Evolutionary conservation across 1,284 basidiomycete genomes (phyloP).

Genomic region (Cutaneotrichosporon sp.): DNA sequence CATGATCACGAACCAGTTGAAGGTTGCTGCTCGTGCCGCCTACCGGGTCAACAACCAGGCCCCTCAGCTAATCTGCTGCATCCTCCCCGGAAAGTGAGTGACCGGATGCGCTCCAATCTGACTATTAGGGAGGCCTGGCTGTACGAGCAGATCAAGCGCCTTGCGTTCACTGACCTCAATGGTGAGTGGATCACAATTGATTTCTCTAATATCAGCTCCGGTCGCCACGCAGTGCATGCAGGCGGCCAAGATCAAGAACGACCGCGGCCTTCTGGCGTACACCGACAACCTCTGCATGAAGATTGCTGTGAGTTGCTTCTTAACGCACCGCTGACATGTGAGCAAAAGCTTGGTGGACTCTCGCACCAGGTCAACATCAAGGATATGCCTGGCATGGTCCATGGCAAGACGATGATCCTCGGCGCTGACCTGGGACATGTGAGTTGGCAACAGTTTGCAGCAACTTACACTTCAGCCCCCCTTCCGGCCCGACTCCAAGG

Average conservation of each 20-base stretch:
- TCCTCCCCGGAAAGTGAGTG: constrained; percentile 46
- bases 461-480: constrained; percentile 31
- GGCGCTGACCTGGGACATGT: constrained; percentile 48
- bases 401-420: constrained; percentile 41
- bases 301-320: constrained; percentile 32
- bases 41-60: constrained; percentile 34
- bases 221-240: constrained; percentile 51
- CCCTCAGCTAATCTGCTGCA: constrained; percentile 50
- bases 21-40: constrained; percentile 40
- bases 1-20: constrained; percentile 25
- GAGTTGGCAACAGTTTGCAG: constrained; percentile 10
- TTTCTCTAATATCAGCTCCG: constrained; percentile 29
- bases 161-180: constrained; percentile 45
- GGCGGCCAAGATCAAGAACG: constrained; percentile 47
- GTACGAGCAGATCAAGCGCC: constrained; percentile 55
- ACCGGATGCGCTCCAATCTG: neutral
- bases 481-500: constrained; percentile 31
- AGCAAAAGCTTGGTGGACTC: constrained; percentile 55
- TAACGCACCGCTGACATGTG: constrained; percentile 16
- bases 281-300: constrained; percentile 51
- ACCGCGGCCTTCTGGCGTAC: constrained; percentile 50
- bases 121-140: constrained; percentile 40
- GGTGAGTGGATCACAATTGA: constrained; percentile 19
- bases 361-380: constrained; percentile 46
- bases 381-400: constrained; percentile 46